Base-by-base conservation (phyloP, 208 protist species). In the Crithidia fasciculata region DNA sequence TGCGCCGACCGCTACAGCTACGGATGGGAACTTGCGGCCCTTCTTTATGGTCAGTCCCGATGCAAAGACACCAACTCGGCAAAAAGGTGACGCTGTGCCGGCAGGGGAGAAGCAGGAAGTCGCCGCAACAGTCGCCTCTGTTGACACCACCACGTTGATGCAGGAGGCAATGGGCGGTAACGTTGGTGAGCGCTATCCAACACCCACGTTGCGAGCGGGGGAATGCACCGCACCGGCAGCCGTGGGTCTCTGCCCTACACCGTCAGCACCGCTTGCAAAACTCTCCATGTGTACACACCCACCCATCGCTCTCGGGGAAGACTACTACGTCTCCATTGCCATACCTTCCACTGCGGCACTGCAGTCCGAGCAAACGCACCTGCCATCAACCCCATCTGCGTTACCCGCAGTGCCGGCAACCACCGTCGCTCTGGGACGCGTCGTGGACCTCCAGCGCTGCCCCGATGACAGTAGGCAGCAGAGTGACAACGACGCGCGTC, bases 261-360 rank as follows among this genome's bases (percentile, higher is more conserved):
- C 60, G 19, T 16, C 58, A 10, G 40, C 19, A 2, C 41, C 4
- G 16, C 58, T 41, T 16, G 3, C 37, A n/a, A 8, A 19, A 8
- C 6, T 6, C 4, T 36, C 39, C 3, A 4, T 36, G 41, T 68
- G 62, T 37, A 13, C 45, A 15, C 67, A 78, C 61, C 76, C 81
- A 12, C 55, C 52, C 13, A 81, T 89, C 13, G 45, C 68, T 16
- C 60, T 78, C 13, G 85, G 85, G 18, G 88, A 93, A 57, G 88
- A 93, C 69, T 93, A 90, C 71, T 93, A 93, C 72, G 86, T 90
- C 56, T 72, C 63, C 16, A 15, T 84, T 16, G 47, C 70, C 8
- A 43, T 61, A 13, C 65, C 69, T 13, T n/a, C 61, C 5, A 5
- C 44, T 36, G 15, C 60, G n/a, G 28, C 55, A 43, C 18, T 36